These are phyloP conservation scores for Suhomyces bolitotheri DNA, from an alignment of 1,139 yeast species.

Conservation along the genomic window DNA sequence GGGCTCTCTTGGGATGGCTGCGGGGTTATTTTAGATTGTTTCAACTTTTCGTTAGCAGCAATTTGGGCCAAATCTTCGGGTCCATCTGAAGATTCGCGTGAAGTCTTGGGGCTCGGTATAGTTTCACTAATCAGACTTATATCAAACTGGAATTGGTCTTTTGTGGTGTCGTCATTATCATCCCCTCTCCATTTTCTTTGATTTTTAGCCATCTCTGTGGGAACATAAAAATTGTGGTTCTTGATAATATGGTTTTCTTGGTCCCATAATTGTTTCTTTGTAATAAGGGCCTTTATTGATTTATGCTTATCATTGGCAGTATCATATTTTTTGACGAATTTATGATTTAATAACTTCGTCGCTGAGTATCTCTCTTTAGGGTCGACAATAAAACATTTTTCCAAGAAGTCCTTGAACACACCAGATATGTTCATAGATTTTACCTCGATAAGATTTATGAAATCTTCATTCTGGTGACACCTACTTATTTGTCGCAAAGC, in stretches of 20 bases:
- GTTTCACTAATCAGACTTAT: constrained; percentile 33
- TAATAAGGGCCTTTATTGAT: constrained; percentile 35
- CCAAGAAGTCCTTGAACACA: constrained; percentile 56
- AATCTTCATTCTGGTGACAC: constrained; percentile 36
- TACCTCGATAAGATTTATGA: constrained; percentile 33
- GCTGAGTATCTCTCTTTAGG: constrained; percentile 64
- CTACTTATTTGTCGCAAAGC: constrained; percentile 57
- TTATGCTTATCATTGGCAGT: constrained; percentile 18
- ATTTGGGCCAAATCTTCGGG: constrained; percentile 8
- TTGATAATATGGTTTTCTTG: constrained; percentile 39
- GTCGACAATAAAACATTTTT: constrained; percentile 62
- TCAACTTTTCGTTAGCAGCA: constrained; percentile 1
- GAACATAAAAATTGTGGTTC: constrained; percentile 39
- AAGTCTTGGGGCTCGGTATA: constrained; percentile 9
- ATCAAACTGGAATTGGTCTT: constrained; percentile 34
- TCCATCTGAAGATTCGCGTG: constrained; percentile 20
- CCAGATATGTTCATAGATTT: constrained; percentile 25
- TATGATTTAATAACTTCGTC: constrained; percentile 55
- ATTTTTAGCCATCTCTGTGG: constrained; percentile 39
- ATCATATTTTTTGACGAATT: constrained; percentile 45
- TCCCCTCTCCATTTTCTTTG: constrained; percentile 37
- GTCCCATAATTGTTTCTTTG: constrained; percentile 44
- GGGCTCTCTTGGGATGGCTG: constrained; percentile 2
- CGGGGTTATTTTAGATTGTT: background rate
- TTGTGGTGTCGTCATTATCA: constrained; percentile 14